Conservation (phyloP, 495 filamentous ascomycete genomes). For the Geoglossum glabrum region DNA sequence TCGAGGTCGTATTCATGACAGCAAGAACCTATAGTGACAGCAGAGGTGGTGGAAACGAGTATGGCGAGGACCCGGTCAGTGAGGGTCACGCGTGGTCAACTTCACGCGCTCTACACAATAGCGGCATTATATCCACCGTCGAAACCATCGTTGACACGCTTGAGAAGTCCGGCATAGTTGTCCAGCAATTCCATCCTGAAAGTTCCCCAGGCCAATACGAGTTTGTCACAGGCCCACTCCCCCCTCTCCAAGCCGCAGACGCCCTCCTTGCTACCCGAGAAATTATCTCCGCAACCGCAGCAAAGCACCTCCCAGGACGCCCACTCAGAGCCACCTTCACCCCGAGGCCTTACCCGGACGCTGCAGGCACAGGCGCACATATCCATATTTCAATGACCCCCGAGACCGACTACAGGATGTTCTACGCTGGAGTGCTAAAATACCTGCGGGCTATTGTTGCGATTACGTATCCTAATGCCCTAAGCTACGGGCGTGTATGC, state of each 20-base stretch:
- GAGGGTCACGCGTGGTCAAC: slow-evolving; percentile 41
- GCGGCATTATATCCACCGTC: slow-evolving; percentile 34
- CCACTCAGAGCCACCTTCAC: slow-evolving; percentile 49
- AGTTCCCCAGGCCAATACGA: slow-evolving; percentile 61
- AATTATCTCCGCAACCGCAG: slow-evolving; percentile 38
- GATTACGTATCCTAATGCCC: slow-evolving; percentile 37
- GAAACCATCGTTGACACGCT: slow-evolving; percentile 42
- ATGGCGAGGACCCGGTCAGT: slow-evolving; percentile 11
- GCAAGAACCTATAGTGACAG: too few relatives aligned
- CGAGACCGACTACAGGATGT: slow-evolving; percentile 23
- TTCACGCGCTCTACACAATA: slow-evolving; percentile 27
- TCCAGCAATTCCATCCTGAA: slow-evolving; percentile 65
- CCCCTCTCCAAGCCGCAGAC: slow-evolving; percentile 52
- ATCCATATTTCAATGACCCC: slow-evolving; percentile 43
- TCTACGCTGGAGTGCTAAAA: slow-evolving; percentile 46
- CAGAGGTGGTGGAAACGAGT: slow-evolving; percentile 4
- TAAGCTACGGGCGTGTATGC: slow-evolving; percentile 39
- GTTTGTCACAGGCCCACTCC: slow-evolving; percentile 45
- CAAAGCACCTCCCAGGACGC: slow-evolving; percentile 22
- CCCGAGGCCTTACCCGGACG: slow-evolving; percentile 43
- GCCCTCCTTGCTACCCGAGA: slow-evolving; percentile 51
- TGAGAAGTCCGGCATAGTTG: slow-evolving; percentile 36
- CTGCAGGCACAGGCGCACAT: slow-evolving; percentile 45
- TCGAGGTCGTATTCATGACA: slow-evolving; percentile 55
- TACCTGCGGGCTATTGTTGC: slow-evolving; percentile 46